Percentiles rank a stretch among this genome's conserved stretches.
These are phyloP conservation scores for Microcyclospora tardicrescens DNA, from an alignment of 2,329 filamentous ascomycete genomes.

Conservation along the genomic window DNA sequence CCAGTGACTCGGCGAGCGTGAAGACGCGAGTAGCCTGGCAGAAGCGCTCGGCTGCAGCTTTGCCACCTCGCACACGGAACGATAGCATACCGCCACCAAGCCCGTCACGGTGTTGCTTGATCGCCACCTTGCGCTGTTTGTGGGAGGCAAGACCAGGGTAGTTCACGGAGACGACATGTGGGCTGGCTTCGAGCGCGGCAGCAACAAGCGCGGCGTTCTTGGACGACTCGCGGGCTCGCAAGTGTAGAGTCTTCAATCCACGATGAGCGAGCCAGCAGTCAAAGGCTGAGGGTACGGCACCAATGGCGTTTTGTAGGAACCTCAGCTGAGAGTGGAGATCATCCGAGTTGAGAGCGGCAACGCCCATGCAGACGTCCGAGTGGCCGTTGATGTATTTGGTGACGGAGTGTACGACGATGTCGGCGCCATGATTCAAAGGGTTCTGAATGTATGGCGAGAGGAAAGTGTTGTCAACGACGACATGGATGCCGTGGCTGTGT, in stretches of 20 bases:
- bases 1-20: constrained; percentile 82
- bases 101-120: constrained; percentile 84
- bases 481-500: constrained; percentile 76
- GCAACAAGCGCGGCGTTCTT: constrained; percentile 71
- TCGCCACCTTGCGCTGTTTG: constrained; percentile 69
- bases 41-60: constrained; percentile 77
- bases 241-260: constrained; percentile 89
- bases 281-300: constrained; percentile 85
- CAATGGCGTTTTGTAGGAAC: constrained; percentile 96
- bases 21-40: constrained; percentile 83
- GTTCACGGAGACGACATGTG: constrained; percentile 79
- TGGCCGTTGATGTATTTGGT: constrained; percentile 99
- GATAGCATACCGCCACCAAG: constrained; percentile 96
- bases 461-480: constrained; percentile 99
- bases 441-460: constrained; percentile 94
- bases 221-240: constrained; percentile 75
- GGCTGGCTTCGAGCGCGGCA: constrained; percentile 60
- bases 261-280: constrained; percentile 97
- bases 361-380: constrained; percentile 91
- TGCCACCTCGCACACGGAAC: constrained; percentile 83
- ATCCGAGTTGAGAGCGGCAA: constrained; percentile 85
- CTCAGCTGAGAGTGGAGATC: constrained; percentile 61
- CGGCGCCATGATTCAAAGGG: constrained; percentile 84
- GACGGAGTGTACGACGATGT: constrained; percentile 92
- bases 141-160: constrained; percentile 87